A percentile compares a stretch with the other conserved stretches of the same genome.
Evolutionary conservation across 2,329 filamentous ascomycete species (phyloP).

Genomic region (Sarocladium brachiariae): DNA sequence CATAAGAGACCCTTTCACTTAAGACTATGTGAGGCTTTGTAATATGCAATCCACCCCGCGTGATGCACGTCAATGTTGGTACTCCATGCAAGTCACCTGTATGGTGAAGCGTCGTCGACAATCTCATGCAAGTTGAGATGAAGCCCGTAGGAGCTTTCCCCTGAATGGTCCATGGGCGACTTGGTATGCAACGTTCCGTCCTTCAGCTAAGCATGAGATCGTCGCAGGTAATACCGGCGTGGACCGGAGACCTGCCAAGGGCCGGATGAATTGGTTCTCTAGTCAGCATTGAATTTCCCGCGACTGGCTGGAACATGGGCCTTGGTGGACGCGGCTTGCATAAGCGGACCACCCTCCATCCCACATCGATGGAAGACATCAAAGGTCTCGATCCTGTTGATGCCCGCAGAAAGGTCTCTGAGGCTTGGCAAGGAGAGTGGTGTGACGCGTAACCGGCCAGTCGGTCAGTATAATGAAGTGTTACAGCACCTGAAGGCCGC

Average conservation of each 20-base stretch:
- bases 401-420: background rate
- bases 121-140: constrained; percentile 3
- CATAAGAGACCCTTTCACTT: no score
- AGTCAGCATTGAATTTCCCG: background rate
- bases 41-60: background rate
- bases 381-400: background rate
- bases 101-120: background rate
- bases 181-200: background rate
- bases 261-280: background rate
- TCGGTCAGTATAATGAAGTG: background rate
- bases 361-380: background rate
- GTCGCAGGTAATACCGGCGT: constrained; percentile 6
- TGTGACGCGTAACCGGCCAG: background rate
- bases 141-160: background rate
- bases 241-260: background rate
- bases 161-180: background rate
- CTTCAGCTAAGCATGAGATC: constrained; percentile 2
- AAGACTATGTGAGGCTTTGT: background rate
- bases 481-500: background rate
- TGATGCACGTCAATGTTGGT: constrained; percentile 3
- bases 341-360: background rate
- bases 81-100: constrained; percentile 8
- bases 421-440: background rate
- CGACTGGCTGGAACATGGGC: background rate
- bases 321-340: background rate